Percentiles rank a stretch among this genome's conserved stretches.
These are phyloP conservation scores for Graphilbum ipis-grandicollis DNA, from an alignment of 2,329 filamentous ascomycete genomes.

Conservation along the genomic window DNA sequence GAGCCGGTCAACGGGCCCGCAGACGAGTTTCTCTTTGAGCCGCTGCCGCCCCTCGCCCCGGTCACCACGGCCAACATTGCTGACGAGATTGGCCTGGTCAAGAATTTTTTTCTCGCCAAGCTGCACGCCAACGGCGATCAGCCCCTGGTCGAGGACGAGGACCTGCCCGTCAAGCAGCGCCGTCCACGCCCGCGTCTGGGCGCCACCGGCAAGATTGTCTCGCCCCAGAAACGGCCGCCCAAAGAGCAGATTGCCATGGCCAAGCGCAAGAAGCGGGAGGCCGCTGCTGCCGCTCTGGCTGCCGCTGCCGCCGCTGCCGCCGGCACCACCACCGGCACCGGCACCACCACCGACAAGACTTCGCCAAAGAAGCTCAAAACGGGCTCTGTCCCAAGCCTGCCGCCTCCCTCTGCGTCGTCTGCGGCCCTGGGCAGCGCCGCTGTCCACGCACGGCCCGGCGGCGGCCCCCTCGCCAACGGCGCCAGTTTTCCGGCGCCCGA, in stretches of 20 bases:
- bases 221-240: slow-evolving; percentile 65
- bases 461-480: background rate
- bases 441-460: slow-evolving; percentile 17
- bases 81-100: slow-evolving; percentile 70
- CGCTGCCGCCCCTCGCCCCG: slow-evolving; percentile 53
- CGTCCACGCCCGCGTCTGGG: slow-evolving; percentile 48
- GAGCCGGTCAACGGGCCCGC: slow-evolving; percentile 40
- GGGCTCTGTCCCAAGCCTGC: slow-evolving; percentile 8
- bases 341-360: slow-evolving; percentile 11
- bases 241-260: slow-evolving; percentile 69
- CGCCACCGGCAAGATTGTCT: slow-evolving; percentile 70
- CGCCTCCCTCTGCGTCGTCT: slow-evolving; percentile 5
- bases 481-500: background rate
- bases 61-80: slow-evolving; percentile 65
- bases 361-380: slow-evolving; percentile 37
- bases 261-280: slow-evolving; percentile 67
- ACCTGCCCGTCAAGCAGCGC: slow-evolving; percentile 83
- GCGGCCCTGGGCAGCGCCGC: slow-evolving; percentile 14
- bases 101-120: slow-evolving; percentile 82
- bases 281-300: slow-evolving; percentile 17
- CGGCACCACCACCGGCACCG: slow-evolving; percentile 3
- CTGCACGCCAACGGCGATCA: slow-evolving; percentile 69
- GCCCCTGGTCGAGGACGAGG: slow-evolving; percentile 82
- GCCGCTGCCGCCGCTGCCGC: slow-evolving; percentile 9
- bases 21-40: slow-evolving; percentile 44